Base-by-base conservation (phyloP, 352 stramenopile species). In the Peronosclerospora sorghi region DNA sequence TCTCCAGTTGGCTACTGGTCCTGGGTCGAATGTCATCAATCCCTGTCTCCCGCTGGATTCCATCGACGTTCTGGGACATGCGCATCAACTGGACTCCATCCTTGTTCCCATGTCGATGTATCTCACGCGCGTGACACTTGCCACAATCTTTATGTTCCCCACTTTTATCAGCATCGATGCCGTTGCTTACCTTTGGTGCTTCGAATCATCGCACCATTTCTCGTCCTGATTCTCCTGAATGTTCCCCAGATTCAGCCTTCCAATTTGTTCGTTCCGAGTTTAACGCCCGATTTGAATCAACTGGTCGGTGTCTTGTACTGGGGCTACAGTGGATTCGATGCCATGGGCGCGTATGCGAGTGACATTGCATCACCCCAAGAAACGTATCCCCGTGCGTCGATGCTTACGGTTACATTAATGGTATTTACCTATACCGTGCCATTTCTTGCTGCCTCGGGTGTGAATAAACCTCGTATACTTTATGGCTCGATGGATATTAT, bases 1-100 rank as follows among this genome's bases (percentile, higher is more conserved):
- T 94, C 92, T 57, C 71, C 88, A 29, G 69, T 87, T 18, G 78
- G 76, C 32, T 92, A 66, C 40, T 91, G 77, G 81, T 86, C 65
- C 36, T 93, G 80, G 80, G 68, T 80, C 89, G 56, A 89, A 86
- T 28, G 73, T 75, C 35, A 86, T 89, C 59, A 90, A 90, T 42
- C 80, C 80, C 8, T 83, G 75, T 41, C 54, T 26, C 21, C 3
- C 6, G 21, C 21, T 26, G 3, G 21, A 26, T 26, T 26, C 21
- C 21, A 26, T 26, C 21, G 21, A 7, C 21, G 21, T 26, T 6
- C 21, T 26, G 3, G 4, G 21, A 7, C 4, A 6, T 26, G 4
- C 21, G 6, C 21, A 26, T 3, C 4, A 3, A 3, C 21, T 26
- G 3, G 21, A 26, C 21, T 26, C 21, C 4, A 7, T 26, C 6